Evolutionary conservation across 441 rosid species (phyloP), one percentile per base, ranked within the genome.

Genomic region (Arabidopsis lyrata): DNA sequence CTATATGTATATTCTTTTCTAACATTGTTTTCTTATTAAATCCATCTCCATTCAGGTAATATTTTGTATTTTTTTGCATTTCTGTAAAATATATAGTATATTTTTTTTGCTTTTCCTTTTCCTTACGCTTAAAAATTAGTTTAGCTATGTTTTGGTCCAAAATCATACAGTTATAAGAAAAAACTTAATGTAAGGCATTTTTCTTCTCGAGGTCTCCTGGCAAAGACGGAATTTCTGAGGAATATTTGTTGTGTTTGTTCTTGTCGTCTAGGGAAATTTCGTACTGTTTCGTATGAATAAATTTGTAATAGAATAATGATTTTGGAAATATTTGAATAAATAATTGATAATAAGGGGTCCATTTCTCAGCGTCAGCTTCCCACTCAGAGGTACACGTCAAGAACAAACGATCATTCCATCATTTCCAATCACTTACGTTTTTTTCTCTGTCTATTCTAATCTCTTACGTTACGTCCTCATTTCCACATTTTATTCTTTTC

Each of bases 341-440:
- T 66, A 73, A 77, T 66, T 77, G 77, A 60, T 10, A 15, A 22
- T 0, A 61, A 66, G 6, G 73, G 79, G 69, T 62, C 80, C 77
- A 61, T 20, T 73, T 39, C 60, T 67, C 70, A 67, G 57, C 71
- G 81, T 73, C 77, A 78, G 77, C 74, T 63, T 54, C 78, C 78
- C 78, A 78, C 78, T 78, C 13, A 60, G 59, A 72, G 59, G 66
- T 66, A 66, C 53, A 77, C 65, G 81, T 77, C 53, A 72, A 72
- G 69, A 67, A 77, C 77, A 61, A 68, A 59, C 74, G 74, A 72
- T 65, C 49, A 50, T 61, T 73, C 75, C 68, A 63, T 63, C 67
- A 56, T 69, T 68, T 74, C 68, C 77, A 66, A 50, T 77, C 81
- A 50, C 76, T 64, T 58, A 9, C 67, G 62, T 63, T 69, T 70